These are phyloP conservation scores for Ceratocystis huliohia DNA, from an alignment of 2,329 filamentous ascomycete species.

Conservation along the genomic window DNA sequence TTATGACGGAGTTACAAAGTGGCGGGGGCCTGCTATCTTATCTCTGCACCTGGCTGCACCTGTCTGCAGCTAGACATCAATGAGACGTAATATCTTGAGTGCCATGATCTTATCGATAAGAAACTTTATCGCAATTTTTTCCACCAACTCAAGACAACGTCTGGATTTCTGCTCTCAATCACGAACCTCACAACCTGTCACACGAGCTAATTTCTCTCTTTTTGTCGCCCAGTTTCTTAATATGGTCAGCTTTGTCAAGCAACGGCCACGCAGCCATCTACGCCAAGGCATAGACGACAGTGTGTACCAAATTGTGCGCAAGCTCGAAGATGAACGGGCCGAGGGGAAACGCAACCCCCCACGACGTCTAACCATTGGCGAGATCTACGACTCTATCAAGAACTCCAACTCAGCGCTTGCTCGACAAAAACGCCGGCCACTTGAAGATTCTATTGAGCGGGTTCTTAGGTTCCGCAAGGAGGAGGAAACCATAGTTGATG, in stretches of 20 bases:
- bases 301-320: slow-evolving; percentile 67
- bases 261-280: slow-evolving; percentile 25
- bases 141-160: not conserved
- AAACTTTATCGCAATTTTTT: slow-evolving; percentile 12
- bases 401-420: slow-evolving; percentile 77
- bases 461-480: slow-evolving; percentile 63
- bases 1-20: slow-evolving; percentile 12
- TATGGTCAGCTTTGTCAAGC: slow-evolving; percentile 24
- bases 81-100: not conserved
- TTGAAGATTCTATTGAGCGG: slow-evolving; percentile 77
- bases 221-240: slow-evolving; percentile 16
- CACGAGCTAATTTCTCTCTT: not conserved
- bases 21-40: slow-evolving; percentile 13
- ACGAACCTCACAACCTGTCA: not conserved
- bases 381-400: slow-evolving; percentile 69
- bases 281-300: slow-evolving; percentile 51
- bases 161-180: not conserved
- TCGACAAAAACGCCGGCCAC: slow-evolving; percentile 62
- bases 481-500: slow-evolving; percentile 39
- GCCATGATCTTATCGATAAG: slow-evolving; percentile 16
- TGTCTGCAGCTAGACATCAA: not conserved
- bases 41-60: not conserved
- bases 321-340: slow-evolving; percentile 56
- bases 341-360: slow-evolving; percentile 25
- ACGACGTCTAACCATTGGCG: slow-evolving; percentile 40